A percentile compares a stretch with the other conserved stretches of the same genome.
Evolutionary conservation across 768 basidiomycete species (phyloP).

Genomic region (Macrolepiota fuliginosa): DNA sequence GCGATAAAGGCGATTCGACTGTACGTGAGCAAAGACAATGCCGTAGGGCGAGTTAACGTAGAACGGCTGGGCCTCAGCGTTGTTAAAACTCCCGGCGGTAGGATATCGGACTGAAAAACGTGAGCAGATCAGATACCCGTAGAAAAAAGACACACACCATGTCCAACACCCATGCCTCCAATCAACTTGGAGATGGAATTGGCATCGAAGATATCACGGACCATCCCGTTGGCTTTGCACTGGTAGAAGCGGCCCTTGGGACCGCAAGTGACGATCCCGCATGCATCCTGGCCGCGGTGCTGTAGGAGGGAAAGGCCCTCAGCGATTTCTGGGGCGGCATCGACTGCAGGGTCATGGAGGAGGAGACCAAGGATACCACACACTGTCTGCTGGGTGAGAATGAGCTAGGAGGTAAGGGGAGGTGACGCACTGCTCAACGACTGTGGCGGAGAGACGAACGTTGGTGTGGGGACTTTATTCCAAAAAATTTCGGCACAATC

Average conservation of each 20-base stretch:
- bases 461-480: background rate
- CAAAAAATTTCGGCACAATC: slow-evolving; percentile 3
- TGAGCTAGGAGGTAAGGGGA: background rate
- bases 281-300: slow-evolving; percentile 97
- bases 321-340: slow-evolving; percentile 85
- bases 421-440: background rate
- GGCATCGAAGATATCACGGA: slow-evolving; percentile 92
- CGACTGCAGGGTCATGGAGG: slow-evolving; percentile 69
- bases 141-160: slow-evolving; percentile 55
- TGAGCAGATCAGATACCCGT: slow-evolving; percentile 10
- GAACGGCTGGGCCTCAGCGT: slow-evolving; percentile 98
- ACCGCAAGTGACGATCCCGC: slow-evolving; percentile 95
- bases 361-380: slow-evolving; percentile 93
- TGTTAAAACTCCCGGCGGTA: slow-evolving; percentile 95
- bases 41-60: slow-evolving; percentile 99
- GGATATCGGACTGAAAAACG: slow-evolving; percentile 82
- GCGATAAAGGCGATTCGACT: slow-evolving; percentile 23
- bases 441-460: background rate
- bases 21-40: slow-evolving; percentile 94
- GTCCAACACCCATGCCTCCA: slow-evolving; percentile 97
- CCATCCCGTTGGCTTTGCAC: slow-evolving; percentile 99
- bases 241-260: slow-evolving; percentile 94
- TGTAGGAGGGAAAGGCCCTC: slow-evolving; percentile 96
- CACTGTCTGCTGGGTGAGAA: slow-evolving; percentile 41
- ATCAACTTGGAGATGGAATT: slow-evolving; percentile 71